Evolutionary conservation across 1,284 basidiomycete species (phyloP), one percentile per base, ranked within the genome.

Genomic region (Malassezia psittaci): DNA sequence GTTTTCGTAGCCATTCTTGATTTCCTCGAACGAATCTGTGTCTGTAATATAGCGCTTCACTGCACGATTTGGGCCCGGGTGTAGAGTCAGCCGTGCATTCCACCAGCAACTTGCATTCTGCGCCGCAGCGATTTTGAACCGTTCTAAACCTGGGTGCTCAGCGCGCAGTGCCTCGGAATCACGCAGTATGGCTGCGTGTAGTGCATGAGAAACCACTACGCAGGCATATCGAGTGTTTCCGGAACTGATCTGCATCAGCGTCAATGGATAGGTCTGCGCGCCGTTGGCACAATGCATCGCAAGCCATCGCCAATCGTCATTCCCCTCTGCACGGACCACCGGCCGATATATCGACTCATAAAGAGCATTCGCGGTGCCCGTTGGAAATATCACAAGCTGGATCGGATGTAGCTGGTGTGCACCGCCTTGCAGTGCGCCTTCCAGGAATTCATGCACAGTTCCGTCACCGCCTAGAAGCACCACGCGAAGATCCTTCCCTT

Each of bases 321-420:
- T 19, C 15, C 12, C 35, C 15, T 19, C 41, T 5, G 41, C 41
- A 12, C 21, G 41, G 15, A 45, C 5, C 15, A n/a, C 21, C 43
- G 43, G 43, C 15, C 24, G 24, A 29, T 18, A 50, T 18, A 78
- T 62, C 15, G 77, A 76, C 5, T 74, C 80, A 72, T 85, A 90
- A n/a, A 94, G 78, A 0, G 91, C 91, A 69, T 96, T 96, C 16
- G 89, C 90, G n/a, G 90, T 96, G 10, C 91, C 91, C 40, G 83
- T 82, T 3, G 90, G 90, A 13, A 81, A 70, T 6, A 79, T 59
- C 2, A 78, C 65, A 36, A 19, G 67, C 52, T 15, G 67, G 19
- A 44, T n/a, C 10, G 7, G 2, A 15, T 21, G 36, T 32, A 15
- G 13, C 16, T 15, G 41, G 43, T 32, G 39, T 42, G 24, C 10